Conservation (phyloP, 805 yeast species). For the Metschnikowia borealis region DNA sequence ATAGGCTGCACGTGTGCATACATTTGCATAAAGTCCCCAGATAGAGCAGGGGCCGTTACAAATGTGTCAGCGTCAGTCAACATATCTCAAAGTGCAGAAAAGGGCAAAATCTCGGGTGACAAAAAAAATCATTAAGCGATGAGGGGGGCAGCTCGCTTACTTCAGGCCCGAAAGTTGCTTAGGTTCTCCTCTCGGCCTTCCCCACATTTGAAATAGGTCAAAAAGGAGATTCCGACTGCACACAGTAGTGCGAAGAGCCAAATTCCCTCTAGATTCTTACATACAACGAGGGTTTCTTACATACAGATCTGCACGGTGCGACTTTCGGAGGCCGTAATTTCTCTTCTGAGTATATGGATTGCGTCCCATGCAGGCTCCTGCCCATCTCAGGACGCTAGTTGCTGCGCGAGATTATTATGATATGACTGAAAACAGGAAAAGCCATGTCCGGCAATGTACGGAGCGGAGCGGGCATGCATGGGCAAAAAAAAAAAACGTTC, state of each 20-base stretch:
- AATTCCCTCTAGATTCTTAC: background rate
- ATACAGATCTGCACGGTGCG: background rate
- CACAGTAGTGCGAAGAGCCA: background rate
- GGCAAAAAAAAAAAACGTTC: background rate
- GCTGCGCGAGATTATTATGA: slow-evolving; percentile 1
- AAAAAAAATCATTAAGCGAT: background rate
- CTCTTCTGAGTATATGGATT: slow-evolving; percentile 1
- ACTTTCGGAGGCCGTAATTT: background rate
- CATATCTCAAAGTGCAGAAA: too few relatives aligned
- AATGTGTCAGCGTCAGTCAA: background rate
- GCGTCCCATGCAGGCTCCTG: background rate
- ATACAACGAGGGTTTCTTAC: background rate
- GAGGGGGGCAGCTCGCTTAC: background rate
- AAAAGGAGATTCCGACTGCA: background rate
- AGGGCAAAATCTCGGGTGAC: too few relatives aligned
- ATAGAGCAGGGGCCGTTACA: background rate
- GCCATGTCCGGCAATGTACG: background rate
- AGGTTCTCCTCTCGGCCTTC: background rate
- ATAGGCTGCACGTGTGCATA: too few relatives aligned
- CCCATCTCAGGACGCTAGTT: background rate
- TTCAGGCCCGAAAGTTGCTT: background rate
- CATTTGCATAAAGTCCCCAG: too few relatives aligned
- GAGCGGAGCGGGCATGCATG: background rate
- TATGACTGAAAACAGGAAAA: slow-evolving; percentile 1
- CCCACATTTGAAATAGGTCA: slow-evolving; percentile 3